Percentiles rank a stretch among this genome's conserved stretches.
Evolutionary conservation across 179 eudicot genomes (phyloP).

Genomic region (Drosera spatulata): DNA sequence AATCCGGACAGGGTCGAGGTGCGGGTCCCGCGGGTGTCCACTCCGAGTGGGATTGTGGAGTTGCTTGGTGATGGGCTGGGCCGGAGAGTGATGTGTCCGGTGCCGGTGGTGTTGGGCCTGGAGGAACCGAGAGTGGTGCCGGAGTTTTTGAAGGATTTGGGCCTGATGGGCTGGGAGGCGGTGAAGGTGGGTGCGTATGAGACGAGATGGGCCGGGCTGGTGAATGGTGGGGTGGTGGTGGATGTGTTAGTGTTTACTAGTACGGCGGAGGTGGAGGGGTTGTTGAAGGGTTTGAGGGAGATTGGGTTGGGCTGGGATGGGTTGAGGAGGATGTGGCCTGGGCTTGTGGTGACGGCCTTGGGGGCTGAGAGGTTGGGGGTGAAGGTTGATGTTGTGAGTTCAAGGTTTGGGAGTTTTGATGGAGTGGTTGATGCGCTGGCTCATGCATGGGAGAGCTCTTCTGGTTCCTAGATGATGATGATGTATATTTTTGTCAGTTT

Average conservation of each 20-base stretch:
- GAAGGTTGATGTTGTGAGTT: slow-evolving; percentile 60
- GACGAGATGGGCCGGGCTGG: slow-evolving; percentile 64
- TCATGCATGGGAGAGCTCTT: slow-evolving; percentile 8
- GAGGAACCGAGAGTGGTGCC: slow-evolving; percentile 69
- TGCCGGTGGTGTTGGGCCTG: slow-evolving; percentile 51
- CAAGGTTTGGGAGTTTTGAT: slow-evolving; percentile 47
- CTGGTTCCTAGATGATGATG: not conserved
- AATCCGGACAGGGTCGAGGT: slow-evolving; percentile 28
- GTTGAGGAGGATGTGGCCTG: slow-evolving; percentile 36
- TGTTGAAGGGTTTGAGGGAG: slow-evolving; percentile 58
- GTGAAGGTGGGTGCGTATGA: slow-evolving; percentile 48
- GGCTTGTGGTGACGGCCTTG: slow-evolving; percentile 66
- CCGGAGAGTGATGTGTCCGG: slow-evolving; percentile 53
- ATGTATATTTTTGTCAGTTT: too few species aligned
- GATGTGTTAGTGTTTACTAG: slow-evolving; percentile 52
- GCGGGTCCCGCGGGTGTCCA: slow-evolving; percentile 42
- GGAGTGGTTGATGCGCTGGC: slow-evolving; percentile 63
- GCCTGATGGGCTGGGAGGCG: slow-evolving; percentile 40
- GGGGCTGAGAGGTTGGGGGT: slow-evolving; percentile 80
- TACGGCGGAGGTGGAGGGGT: slow-evolving; percentile 76
- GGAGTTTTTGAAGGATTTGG: slow-evolving; percentile 29
- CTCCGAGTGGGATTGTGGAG: slow-evolving; percentile 50
- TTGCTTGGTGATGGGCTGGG: slow-evolving; percentile 50
- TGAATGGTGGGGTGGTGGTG: slow-evolving; percentile 18
- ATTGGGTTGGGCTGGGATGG: slow-evolving; percentile 51